Percentiles rank a stretch among this genome's conserved stretches.
Conservation (phyloP, 176 grass and related monocot species). For the Coix lacrymajobi region DNA sequence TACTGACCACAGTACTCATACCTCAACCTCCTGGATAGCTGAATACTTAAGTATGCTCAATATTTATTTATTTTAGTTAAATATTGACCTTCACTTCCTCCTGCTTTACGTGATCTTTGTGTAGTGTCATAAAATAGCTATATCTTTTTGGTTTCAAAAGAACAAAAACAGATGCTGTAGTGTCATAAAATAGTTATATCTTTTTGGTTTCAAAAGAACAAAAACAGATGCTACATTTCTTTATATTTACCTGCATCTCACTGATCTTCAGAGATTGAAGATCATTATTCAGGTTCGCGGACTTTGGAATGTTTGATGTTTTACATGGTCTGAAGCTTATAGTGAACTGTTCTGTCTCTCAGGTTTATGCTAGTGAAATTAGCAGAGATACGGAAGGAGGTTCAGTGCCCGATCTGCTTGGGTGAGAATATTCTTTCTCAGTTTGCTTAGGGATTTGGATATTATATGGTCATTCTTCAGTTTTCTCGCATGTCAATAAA, state of each 20-base stretch:
- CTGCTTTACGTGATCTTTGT: background rate
- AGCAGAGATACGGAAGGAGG: constrained; percentile 54
- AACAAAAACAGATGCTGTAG: background rate
- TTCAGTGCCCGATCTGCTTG: constrained; percentile 71
- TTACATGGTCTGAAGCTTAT: constrained; percentile 16
- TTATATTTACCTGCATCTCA: background rate
- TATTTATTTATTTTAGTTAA: background rate
- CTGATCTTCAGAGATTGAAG: background rate
- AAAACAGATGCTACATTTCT: background rate
- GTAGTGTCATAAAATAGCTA: background rate
- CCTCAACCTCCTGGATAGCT: background rate
- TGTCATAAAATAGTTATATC: background rate
- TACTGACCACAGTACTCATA: background rate
- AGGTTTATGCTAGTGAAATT: constrained; percentile 64
- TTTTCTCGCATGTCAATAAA: background rate
- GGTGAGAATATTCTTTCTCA: constrained; percentile 25
- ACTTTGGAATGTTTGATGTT: constrained; percentile 15
- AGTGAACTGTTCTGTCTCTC: constrained; percentile 1
- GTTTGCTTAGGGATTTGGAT: background rate
- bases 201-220: background rate
- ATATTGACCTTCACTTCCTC: background rate
- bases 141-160: background rate
- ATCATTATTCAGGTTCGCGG: background rate
- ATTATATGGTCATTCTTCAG: background rate
- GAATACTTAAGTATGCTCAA: background rate